These are phyloP conservation scores for Cercophora sp. DNA, from an alignment of 495 filamentous ascomycete genomes.

Conservation along the genomic window DNA sequence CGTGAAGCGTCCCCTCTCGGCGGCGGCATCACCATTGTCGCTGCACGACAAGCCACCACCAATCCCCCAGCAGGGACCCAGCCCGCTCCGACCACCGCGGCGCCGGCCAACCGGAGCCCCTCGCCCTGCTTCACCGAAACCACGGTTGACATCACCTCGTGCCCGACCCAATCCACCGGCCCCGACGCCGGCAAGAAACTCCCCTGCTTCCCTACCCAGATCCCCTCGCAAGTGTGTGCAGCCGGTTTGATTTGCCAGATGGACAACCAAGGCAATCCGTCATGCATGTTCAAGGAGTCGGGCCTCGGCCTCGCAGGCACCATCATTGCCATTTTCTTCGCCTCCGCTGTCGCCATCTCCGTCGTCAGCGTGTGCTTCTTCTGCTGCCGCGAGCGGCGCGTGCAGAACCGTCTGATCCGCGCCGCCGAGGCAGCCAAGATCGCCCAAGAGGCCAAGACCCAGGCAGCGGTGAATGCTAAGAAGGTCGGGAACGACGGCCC, in stretches of 20 bases:
- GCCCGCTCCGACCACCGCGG: not conserved
- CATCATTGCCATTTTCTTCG: conserved; percentile 43
- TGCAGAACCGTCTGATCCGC: conserved; percentile 28
- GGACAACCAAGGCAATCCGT: conserved; percentile 28
- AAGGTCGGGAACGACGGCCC: conserved; percentile 61
- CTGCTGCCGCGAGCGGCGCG: conserved; percentile 35
- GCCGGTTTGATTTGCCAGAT: conserved; percentile 42
- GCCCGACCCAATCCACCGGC: conserved; percentile 37
- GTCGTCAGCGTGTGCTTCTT: conserved; percentile 36
- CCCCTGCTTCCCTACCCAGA: conserved; percentile 35
- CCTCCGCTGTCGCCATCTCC: conserved; percentile 22
- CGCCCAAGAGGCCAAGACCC: conserved; percentile 30
- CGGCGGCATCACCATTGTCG: conserved; percentile 12
- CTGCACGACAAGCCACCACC: conserved; percentile 9
- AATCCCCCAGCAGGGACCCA: conserved; percentile 1
- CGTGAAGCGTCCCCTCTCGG: not conserved
- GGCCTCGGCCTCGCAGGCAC: conserved; percentile 32
- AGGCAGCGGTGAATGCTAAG: conserved; percentile 25
- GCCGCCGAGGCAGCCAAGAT: conserved; percentile 34
- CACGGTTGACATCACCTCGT: conserved; percentile 25
- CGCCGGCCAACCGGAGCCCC: conserved; percentile 11
- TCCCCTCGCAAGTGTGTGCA: conserved; percentile 35
- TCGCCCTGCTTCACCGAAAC: conserved; percentile 37
- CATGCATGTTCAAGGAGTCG: conserved; percentile 43
- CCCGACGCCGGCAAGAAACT: conserved; percentile 25